phyloP scores from a whole-genome alignment of 2,329 filamentous ascomycete species.

The Fusarium staphyleae region DNA sequence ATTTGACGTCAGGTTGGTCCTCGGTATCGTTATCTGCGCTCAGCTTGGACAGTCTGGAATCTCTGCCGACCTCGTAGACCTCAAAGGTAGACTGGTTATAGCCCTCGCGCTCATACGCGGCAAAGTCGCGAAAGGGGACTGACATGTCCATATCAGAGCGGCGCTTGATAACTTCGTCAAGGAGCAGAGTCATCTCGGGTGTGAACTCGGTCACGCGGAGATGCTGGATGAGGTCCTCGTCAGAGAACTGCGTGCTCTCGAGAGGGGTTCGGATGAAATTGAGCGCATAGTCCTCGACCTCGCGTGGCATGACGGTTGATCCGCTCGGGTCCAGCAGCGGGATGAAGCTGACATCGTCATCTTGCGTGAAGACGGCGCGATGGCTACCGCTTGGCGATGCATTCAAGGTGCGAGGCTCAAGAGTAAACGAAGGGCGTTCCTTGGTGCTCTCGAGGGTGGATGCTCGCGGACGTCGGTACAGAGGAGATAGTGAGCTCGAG shows the following conservation, averaged over 20 bases:
- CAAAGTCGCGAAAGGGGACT: constrained; percentile 45
- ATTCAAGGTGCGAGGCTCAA: constrained; percentile 34
- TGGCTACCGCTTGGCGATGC: constrained; percentile 35
- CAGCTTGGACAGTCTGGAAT: constrained; percentile 50
- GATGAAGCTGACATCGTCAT: constrained; percentile 46
- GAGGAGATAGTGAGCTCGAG: constrained; percentile 9
- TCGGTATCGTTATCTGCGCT: constrained; percentile 42
- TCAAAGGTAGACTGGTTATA: constrained; percentile 62
- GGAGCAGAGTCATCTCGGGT: constrained; percentile 47
- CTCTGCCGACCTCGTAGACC: constrained; percentile 61
- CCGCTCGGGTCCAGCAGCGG: constrained; percentile 38
- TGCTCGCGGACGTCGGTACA: constrained; percentile 37
- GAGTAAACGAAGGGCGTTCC: constrained; percentile 37
- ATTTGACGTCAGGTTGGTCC: constrained; percentile 36
- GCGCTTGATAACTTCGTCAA: constrained; percentile 48
- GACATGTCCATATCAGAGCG: constrained; percentile 45
- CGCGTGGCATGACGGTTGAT: constrained; percentile 1
- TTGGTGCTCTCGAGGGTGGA: constrained; percentile 42
- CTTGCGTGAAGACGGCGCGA: constrained; percentile 31
- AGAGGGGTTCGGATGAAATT: constrained; percentile 30
- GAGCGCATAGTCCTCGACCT: constrained; percentile 27
- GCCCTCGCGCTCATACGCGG: constrained; percentile 47
- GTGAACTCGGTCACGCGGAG: constrained; percentile 53
- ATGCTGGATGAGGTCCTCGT: constrained; percentile 52
- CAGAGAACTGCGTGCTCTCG: constrained; percentile 45